phyloP scores from a whole-genome alignment of 176 grass and related monocot species.

The Tillandsia leiboldiana region DNA sequence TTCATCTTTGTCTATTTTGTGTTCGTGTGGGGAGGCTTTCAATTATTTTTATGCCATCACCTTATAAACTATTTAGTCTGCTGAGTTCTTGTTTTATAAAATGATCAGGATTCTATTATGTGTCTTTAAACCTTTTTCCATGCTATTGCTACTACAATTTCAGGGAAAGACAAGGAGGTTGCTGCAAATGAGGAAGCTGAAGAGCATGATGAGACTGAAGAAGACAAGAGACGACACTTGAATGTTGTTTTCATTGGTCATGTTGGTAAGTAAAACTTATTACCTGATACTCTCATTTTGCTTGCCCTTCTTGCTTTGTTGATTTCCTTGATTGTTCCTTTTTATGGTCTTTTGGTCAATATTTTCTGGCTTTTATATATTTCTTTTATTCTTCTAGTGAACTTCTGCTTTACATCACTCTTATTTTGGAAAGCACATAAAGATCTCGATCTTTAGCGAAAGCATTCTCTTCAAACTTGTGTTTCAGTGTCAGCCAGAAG shows the following conservation, averaged over 20 bases:
- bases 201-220: conserved; percentile 27
- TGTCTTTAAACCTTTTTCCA: not conserved
- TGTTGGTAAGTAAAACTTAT: conserved; percentile 60
- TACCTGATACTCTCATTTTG: too few relatives aligned
- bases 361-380: too few relatives aligned
- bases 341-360: too few relatives aligned
- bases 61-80: too few relatives aligned
- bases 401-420: not conserved
- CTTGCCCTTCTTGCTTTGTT: too few relatives aligned
- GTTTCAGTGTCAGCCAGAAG: not conserved
- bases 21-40: too few relatives aligned
- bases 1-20: too few relatives aligned
- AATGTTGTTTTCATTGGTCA: conserved; percentile 98
- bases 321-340: too few relatives aligned
- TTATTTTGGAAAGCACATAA: not conserved
- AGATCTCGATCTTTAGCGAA: not conserved
- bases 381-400: not conserved
- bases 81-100: too few relatives aligned
- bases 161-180: conserved; percentile 32
- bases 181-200: conserved; percentile 39
- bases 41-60: too few relatives aligned
- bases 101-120: too few relatives aligned
- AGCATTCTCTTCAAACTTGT: not conserved
- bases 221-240: conserved; percentile 57
- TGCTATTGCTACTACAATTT: not conserved